Evolutionary conservation across 2,329 filamentous ascomycete genomes (phyloP).

Genomic region (Apiospora malaysiana): DNA sequence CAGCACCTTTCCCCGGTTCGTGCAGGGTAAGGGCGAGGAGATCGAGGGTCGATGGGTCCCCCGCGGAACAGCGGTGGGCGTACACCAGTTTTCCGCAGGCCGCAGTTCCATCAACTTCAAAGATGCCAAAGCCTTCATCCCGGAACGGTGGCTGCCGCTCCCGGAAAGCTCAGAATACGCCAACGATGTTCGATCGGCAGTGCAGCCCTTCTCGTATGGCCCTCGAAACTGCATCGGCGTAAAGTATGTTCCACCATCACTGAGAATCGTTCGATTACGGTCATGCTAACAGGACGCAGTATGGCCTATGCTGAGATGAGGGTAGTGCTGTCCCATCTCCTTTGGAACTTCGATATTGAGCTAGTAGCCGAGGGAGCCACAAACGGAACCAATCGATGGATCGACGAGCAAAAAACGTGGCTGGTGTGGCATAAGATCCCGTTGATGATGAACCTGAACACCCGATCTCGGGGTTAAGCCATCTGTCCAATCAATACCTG

Average conservation of each 20-base stretch:
- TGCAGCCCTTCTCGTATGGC: conserved; percentile 46
- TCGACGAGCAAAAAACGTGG: conserved; percentile 35
- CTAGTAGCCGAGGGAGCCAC: conserved; percentile 23
- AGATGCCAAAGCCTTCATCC: conserved; percentile 44
- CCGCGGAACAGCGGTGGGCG: conserved; percentile 25
- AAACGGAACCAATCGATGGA: conserved; percentile 36
- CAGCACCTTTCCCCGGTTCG: conserved; percentile 31
- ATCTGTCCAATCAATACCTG: no score
- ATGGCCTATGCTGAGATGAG: conserved; percentile 49
- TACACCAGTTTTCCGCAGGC: not conserved
- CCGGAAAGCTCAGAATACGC: conserved; percentile 31
- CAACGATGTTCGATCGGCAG: conserved; percentile 40
- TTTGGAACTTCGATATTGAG: conserved; percentile 45
- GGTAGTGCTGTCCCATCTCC: conserved; percentile 41
- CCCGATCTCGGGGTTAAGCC: no score
- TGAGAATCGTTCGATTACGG: no score
- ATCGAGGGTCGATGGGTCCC: conserved; percentile 35
- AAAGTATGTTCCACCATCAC: conserved; percentile 32
- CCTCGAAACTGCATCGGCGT: conserved; percentile 47
- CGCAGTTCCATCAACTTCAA: conserved; percentile 40
- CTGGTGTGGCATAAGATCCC: conserved; percentile 38
- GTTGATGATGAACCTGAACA: conserved; percentile 36
- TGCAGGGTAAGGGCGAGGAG: conserved; percentile 34
- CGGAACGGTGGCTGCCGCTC: conserved; percentile 45
- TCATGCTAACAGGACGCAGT: conserved; percentile 9